Conservation (phyloP, 2,329 filamentous ascomycete species). For the Aspergillus jensenii region DNA sequence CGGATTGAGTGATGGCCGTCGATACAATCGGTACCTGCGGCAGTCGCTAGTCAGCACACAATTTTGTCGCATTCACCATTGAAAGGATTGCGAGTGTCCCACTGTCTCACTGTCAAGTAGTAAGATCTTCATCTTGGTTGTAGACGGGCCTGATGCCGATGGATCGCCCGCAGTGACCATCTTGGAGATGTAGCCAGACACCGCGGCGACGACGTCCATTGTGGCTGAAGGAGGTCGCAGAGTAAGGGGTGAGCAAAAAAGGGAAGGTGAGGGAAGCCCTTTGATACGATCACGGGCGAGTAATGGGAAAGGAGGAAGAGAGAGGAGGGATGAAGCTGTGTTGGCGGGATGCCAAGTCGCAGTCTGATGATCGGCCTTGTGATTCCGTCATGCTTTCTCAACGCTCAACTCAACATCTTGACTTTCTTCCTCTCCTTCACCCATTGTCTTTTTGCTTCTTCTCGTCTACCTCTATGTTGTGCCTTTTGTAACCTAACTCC, state of each 20-base stretch:
- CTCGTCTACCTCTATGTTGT: conserved; percentile 9
- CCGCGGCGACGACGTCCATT: conserved; percentile 94
- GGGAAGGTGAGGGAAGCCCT: not conserved
- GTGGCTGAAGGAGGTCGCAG: conserved; percentile 25
- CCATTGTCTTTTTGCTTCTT: not conserved
- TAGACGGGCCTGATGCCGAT: conserved; percentile 56
- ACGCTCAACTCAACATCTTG: not conserved
- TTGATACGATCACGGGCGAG: not conserved
- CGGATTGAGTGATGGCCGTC: conserved; percentile 91
- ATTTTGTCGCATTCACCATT: not conserved
- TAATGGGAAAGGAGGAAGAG: not conserved
- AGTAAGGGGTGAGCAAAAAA: not conserved
- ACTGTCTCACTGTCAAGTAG: conserved; percentile 89
- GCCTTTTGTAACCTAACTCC: not conserved
- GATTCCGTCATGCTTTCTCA: conserved; percentile 13
- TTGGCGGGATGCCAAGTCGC: conserved; percentile 9
- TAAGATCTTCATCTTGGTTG: conserved; percentile 96
- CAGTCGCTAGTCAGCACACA: conserved; percentile 19
- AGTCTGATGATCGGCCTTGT: conserved; percentile 7
- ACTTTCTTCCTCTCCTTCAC: not conserved
- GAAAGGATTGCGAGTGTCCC: conserved; percentile 44
- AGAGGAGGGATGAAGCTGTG: not conserved
- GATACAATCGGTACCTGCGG: conserved; percentile 80
- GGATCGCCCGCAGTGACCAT: conserved; percentile 83
- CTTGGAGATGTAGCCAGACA: conserved; percentile 93